A percentile compares a stretch with the other conserved stretches of the same genome.
Conservation (phyloP, 768 basidiomycete genomes). For the Podaxis mareebaensis region DNA sequence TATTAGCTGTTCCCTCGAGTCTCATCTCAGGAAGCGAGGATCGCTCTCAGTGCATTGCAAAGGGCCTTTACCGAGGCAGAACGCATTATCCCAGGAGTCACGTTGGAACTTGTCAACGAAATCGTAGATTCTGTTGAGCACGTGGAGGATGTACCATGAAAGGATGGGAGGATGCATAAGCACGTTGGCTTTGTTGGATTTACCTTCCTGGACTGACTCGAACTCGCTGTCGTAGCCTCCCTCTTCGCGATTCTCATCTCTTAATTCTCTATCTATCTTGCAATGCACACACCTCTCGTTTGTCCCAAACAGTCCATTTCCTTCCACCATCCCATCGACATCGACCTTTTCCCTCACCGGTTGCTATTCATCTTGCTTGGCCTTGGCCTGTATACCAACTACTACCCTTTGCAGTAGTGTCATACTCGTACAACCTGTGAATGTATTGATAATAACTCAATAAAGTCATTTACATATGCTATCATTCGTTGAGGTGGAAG, state of each 20-base stretch:
- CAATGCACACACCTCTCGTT: constrained; percentile 19
- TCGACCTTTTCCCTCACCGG: constrained; percentile 15
- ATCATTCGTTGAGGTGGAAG: neutral
- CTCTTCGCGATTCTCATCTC: constrained; percentile 16
- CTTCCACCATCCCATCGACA: constrained; percentile 1
- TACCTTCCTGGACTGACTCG: constrained; percentile 5
- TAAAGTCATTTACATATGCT: neutral
- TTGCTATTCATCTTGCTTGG: constrained; percentile 1
- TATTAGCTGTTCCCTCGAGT: constrained; percentile 87
- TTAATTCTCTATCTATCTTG: constrained; percentile 26
- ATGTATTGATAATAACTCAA: constrained; percentile 11
- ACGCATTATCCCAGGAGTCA: constrained; percentile 92
- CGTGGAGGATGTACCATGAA: constrained; percentile 74
- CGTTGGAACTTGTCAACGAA: constrained; percentile 90
- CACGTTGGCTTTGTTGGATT: constrained; percentile 11
- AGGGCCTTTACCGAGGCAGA: constrained; percentile 95
- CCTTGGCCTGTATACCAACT: constrained; percentile 10
- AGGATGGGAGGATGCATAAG: neutral
- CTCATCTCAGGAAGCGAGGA: constrained; percentile 87
- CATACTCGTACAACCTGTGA: constrained; percentile 19
- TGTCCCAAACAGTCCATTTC: constrained; percentile 2
- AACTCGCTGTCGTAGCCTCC: constrained; percentile 1
- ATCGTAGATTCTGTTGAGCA: constrained; percentile 92
- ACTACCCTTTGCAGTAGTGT: constrained; percentile 19
- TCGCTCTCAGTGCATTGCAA: constrained; percentile 83